A percentile compares a stretch with the other conserved stretches of the same genome.
Evolutionary conservation across 139 green algal species (phyloP).

Genomic region (Volvox africanus): DNA sequence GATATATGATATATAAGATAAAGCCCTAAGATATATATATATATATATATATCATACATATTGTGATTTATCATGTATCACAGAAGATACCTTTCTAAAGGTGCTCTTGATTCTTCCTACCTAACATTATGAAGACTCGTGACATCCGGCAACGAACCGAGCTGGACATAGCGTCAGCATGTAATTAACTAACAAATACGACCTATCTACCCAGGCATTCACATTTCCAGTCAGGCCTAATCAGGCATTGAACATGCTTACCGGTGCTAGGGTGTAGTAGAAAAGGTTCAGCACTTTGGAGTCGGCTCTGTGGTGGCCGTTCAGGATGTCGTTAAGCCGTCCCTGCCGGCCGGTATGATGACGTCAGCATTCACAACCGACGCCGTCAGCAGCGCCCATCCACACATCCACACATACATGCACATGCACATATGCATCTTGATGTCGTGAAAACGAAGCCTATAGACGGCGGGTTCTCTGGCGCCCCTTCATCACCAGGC

Average conservation of each 20-base stretch:
- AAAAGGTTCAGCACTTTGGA: background rate
- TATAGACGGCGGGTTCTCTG: no score
- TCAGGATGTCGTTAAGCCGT: background rate
- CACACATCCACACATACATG: no score
- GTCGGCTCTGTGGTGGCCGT: background rate
- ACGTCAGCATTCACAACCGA: background rate
- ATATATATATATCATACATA: no score
- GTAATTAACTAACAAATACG: background rate
- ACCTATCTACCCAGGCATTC: background rate
- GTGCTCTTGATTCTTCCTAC: no score
- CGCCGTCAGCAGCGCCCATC: background rate
- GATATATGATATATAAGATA: no score
- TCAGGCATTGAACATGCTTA: background rate
- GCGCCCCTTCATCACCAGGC: no score
- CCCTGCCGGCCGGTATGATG: background rate
- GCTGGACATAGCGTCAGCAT: background rate
- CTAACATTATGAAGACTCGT: no score
- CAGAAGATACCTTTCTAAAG: no score
- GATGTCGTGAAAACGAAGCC: no score
- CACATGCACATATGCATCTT: no score
- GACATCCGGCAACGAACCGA: background rate
- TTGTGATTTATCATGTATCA: no score
- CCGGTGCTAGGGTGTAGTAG: background rate
- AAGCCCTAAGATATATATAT: no score
- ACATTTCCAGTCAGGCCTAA: background rate